Evolutionary conservation across 2,329 filamentous ascomycete genomes (phyloP).

Genomic region (Biscogniauxia mediterranea): DNA sequence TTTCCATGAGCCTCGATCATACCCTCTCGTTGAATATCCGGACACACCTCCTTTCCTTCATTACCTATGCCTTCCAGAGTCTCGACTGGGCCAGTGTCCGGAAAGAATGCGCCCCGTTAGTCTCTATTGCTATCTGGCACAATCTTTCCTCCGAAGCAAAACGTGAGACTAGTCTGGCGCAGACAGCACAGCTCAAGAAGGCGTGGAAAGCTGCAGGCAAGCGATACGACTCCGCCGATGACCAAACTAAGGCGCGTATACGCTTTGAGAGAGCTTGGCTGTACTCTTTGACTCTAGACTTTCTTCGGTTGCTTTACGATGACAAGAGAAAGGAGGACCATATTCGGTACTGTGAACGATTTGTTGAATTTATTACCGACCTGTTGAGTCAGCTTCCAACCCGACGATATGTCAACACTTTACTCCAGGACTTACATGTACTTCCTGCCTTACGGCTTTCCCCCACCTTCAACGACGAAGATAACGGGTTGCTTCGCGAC

Average conservation of each 20-base stretch:
- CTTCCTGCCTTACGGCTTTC: slow-evolving; percentile 76
- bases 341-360: slow-evolving; percentile 84
- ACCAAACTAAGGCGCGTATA: slow-evolving; percentile 71
- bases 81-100: slow-evolving; percentile 84
- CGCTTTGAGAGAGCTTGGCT: slow-evolving; percentile 94
- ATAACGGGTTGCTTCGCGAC: slow-evolving; percentile 76
- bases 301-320: slow-evolving; percentile 70
- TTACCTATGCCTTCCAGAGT: slow-evolving; percentile 91
- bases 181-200: slow-evolving; percentile 74
- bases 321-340: slow-evolving; percentile 56
- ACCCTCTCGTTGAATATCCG: slow-evolving; percentile 66
- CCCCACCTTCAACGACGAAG: slow-evolving; percentile 70
- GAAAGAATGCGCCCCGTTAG: slow-evolving; percentile 93
- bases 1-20: slow-evolving; percentile 79
- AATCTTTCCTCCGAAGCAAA: slow-evolving; percentile 77
- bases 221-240: slow-evolving; percentile 83
- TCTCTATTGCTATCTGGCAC: slow-evolving; percentile 95
- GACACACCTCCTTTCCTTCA: slow-evolving; percentile 81
- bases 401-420: slow-evolving; percentile 84
- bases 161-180: slow-evolving; percentile 70
- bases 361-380: slow-evolving; percentile 86
- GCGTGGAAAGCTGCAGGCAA: slow-evolving; percentile 87
- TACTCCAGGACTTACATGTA: slow-evolving; percentile 83
- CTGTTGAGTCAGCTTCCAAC: slow-evolving; percentile 92
- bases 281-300: slow-evolving; percentile 80